phyloP scores from a whole-genome alignment of 1,139 yeast genomes.

The Hansenula anomala region DNA sequence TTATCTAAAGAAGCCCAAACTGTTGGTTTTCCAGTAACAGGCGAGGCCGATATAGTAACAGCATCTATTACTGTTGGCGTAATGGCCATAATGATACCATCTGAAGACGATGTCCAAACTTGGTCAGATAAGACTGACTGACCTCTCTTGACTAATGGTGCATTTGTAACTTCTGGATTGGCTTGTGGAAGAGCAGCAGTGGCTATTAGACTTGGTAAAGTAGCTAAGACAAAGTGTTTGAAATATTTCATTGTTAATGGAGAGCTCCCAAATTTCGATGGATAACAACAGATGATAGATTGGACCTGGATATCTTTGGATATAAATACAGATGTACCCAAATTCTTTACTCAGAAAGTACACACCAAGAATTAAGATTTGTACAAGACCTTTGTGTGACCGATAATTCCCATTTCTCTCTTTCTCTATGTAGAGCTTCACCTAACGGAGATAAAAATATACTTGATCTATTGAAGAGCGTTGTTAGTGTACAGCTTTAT shows the following conservation, averaged over 20 bases:
- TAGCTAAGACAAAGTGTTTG: constrained; percentile 3
- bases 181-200: constrained; percentile 21
- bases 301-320: too few relatives aligned
- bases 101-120: constrained; percentile 33
- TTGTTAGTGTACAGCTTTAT: too few relatives aligned
- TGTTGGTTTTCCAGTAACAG: constrained; percentile 26
- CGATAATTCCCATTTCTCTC: too few relatives aligned
- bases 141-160: constrained; percentile 24
- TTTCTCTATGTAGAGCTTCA: too few relatives aligned
- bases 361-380: too few relatives aligned
- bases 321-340: too few relatives aligned
- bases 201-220: constrained; percentile 14
- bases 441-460: too few relatives aligned
- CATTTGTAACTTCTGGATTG: constrained; percentile 13
- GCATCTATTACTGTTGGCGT: constrained; percentile 36
- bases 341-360: too few relatives aligned
- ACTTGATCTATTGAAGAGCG: too few relatives aligned
- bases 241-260: neutral
- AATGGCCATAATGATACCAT: constrained; percentile 24
- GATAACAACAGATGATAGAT: too few relatives aligned
- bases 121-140: constrained; percentile 25
- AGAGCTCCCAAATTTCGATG: too few relatives aligned
- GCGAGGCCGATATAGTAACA: constrained; percentile 35
- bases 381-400: too few relatives aligned
- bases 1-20: constrained; percentile 34